Conservation (phyloP, 139 green algal genomes). For the Tetraselmis chui region DNA sequence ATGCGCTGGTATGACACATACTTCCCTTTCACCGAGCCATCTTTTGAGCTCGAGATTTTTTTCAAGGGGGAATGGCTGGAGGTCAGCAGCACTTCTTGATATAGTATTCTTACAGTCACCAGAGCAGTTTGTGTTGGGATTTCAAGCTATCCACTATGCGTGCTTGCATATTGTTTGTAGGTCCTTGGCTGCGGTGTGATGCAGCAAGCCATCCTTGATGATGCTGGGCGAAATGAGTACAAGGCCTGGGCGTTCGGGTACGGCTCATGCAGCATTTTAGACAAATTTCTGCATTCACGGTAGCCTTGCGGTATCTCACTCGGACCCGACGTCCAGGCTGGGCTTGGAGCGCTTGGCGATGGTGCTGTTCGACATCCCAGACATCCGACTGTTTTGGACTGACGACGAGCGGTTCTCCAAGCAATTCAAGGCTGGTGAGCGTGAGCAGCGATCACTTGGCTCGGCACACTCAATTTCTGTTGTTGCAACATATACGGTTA, state of each 20-base stretch:
- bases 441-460: neutral
- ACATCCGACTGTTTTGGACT: constrained; percentile 97
- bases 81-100: constrained; percentile 84
- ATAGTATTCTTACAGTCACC: neutral
- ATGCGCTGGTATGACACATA: constrained; percentile 95
- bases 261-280: no score
- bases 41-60: constrained; percentile 97
- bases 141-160: no score
- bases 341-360: constrained; percentile 96
- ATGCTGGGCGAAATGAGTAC: constrained; percentile 34
- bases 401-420: constrained; percentile 82
- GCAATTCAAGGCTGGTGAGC: constrained; percentile 73
- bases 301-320: no score
- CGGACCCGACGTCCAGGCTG: constrained; percentile 45
- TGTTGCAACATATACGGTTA: neutral
- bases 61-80: constrained; percentile 98
- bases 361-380: constrained; percentile 97
- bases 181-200: constrained; percentile 59
- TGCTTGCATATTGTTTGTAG: constrained; percentile 17
- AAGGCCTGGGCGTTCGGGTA: constrained; percentile 46
- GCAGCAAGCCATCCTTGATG: constrained; percentile 78
- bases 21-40: constrained; percentile 98
- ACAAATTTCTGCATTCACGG: no score
- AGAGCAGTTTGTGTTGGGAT: no score
- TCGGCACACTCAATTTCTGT: no score